These are phyloP conservation scores for Lactifluus echinatus DNA, from an alignment of 768 basidiomycete species.

Conservation along the genomic window DNA sequence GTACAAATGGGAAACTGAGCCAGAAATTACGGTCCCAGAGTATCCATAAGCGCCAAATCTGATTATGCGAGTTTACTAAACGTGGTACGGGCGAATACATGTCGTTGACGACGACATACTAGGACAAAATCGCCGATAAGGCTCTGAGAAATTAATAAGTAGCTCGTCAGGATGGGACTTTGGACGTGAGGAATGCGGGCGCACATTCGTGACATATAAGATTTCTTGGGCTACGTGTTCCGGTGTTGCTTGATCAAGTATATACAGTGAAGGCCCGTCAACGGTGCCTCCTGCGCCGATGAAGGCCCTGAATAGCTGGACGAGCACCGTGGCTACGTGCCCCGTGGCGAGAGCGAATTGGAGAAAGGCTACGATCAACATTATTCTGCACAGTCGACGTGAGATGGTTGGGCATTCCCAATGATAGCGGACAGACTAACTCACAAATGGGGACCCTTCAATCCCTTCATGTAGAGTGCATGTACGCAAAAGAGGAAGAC, in stretches of 20 bases:
- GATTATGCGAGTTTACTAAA: background rate
- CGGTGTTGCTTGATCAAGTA: background rate
- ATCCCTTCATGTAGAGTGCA: background rate
- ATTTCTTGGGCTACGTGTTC: constrained; percentile 1
- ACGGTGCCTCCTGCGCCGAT: background rate
- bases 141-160: background rate
- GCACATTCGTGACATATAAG: constrained; percentile 11
- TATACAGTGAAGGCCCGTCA: background rate
- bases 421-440: background rate
- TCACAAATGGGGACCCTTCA: constrained; percentile 1
- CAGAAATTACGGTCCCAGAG: constrained; percentile 9
- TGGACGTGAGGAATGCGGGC: background rate
- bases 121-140: constrained; percentile 15
- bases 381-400: background rate
- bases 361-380: constrained; percentile 1
- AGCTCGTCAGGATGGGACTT: background rate
- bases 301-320: constrained; percentile 5
- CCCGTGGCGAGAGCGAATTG: constrained; percentile 13
- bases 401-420: background rate
- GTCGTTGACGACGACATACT: too few species aligned
- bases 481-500: constrained; percentile 3
- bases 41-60: constrained; percentile 18
- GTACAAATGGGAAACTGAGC: constrained; percentile 5
- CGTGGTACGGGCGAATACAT: too few species aligned
- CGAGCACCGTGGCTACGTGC: constrained; percentile 4